Conservation (phyloP, 139 green algal species). For the Spirogloea muscicola region DNA sequence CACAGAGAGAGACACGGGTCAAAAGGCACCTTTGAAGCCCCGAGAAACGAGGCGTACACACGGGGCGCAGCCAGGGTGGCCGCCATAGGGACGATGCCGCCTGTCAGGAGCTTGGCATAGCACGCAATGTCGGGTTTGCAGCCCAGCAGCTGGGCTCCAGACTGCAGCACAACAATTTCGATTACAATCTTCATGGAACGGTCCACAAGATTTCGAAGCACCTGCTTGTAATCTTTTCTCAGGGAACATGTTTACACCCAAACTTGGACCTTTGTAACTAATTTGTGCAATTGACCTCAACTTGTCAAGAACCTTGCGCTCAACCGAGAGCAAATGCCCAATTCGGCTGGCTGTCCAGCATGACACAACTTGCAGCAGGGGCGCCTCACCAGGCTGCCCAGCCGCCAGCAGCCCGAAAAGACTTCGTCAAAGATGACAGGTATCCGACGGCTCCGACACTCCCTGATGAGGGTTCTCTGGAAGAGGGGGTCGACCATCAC, state of each 20-base stretch:
- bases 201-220: no score
- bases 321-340: no score
- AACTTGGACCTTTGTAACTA: no score
- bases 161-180: no score
- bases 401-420: slow-evolving; percentile 83
- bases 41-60: slow-evolving; percentile 81
- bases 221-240: no score
- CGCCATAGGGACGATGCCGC: slow-evolving; percentile 76
- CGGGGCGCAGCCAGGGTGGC: slow-evolving; percentile 72
- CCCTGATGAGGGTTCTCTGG: slow-evolving; percentile 66
- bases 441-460: slow-evolving; percentile 64
- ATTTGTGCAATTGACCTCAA: no score
- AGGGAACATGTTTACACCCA: no score
- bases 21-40: slow-evolving; percentile 44
- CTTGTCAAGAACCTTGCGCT: no score
- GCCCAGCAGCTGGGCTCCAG: slow-evolving; percentile 64
- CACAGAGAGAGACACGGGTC: no score
- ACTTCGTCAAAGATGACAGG: slow-evolving; percentile 94
- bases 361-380: no score
- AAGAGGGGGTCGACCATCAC: slow-evolving; percentile 85
- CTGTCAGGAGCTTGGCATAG: slow-evolving; percentile 92
- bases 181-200: no score
- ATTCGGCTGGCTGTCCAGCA: no score
- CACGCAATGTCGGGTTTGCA: slow-evolving; percentile 84
- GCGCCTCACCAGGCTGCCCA: slow-evolving; percentile 57